Conservation (phyloP, 1,139 yeast genomes). For the Hyphopichia pseudoburtonii region DNA sequence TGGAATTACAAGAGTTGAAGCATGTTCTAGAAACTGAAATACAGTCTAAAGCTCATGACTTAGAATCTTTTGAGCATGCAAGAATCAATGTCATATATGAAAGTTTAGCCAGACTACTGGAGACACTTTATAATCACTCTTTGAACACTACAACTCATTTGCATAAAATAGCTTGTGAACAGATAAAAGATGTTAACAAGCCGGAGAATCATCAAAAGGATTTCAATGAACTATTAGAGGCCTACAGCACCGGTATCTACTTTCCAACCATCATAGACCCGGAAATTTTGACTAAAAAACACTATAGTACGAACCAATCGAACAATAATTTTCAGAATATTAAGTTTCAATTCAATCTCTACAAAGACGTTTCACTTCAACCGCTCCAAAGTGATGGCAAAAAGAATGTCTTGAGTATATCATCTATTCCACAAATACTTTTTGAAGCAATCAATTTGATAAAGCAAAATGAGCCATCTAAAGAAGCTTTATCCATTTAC, state of each 20-base stretch:
- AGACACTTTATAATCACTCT: constrained; percentile 30
- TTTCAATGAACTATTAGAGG: constrained; percentile 21
- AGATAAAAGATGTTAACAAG: constrained; percentile 25
- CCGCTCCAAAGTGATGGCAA: constrained; percentile 13
- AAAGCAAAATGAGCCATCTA: constrained; percentile 15
- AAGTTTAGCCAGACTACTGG: constrained; percentile 38
- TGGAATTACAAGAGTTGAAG: constrained; percentile 31
- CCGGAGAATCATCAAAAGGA: constrained; percentile 30
- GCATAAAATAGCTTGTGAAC: constrained; percentile 25
- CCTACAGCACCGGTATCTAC: constrained; percentile 41
- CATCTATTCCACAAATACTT: constrained; percentile 38
- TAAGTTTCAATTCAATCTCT: constrained; percentile 39
- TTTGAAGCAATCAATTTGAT: constrained; percentile 22
- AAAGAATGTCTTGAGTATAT: constrained; percentile 19
- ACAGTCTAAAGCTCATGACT: constrained; percentile 17
- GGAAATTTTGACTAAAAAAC: constrained; percentile 21
- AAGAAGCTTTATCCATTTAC: constrained; percentile 8
- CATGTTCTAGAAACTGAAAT: constrained; percentile 33
- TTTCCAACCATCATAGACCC: constrained; percentile 37
- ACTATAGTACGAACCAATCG: constrained; percentile 26
- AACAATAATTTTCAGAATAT: constrained; percentile 41
- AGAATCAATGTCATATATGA: constrained; percentile 37
- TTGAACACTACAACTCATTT: constrained; percentile 27
- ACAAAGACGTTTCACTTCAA: constrained; percentile 44
- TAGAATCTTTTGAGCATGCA: constrained; percentile 38